Evolutionary conservation across 2,329 filamentous ascomycete species (phyloP).

Genomic region (Penicillium sp.): DNA sequence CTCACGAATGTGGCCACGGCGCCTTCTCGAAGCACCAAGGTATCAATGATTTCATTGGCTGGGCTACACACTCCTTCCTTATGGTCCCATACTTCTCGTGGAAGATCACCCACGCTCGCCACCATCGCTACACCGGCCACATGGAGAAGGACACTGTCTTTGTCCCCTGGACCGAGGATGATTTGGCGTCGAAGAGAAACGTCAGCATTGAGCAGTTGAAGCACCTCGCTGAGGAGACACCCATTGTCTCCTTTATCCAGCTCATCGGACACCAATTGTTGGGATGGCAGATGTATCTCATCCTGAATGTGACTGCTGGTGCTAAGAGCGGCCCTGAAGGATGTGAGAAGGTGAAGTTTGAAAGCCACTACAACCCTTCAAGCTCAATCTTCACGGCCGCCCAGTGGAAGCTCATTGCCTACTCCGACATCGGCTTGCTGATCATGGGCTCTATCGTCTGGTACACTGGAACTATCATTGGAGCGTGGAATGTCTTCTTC

Average conservation of each 20-base stretch:
- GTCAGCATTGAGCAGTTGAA: constrained; percentile 53
- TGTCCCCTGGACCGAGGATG: constrained; percentile 51
- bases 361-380: constrained; percentile 60
- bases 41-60: constrained; percentile 63
- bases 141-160: constrained; percentile 67
- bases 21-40: constrained; percentile 59
- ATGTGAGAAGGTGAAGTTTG: constrained; percentile 20
- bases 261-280: constrained; percentile 62
- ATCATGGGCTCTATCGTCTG: constrained; percentile 54
- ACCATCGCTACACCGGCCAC: constrained; percentile 67
- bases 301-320: constrained; percentile 58
- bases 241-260: constrained; percentile 54
- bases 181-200: constrained; percentile 39
- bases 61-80: constrained; percentile 63
- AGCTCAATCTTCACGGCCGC: constrained; percentile 59
- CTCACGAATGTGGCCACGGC: constrained; percentile 69
- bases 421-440: constrained; percentile 60
- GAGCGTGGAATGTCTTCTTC: constrained; percentile 55
- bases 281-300: constrained; percentile 63
- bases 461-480: constrained; percentile 53
- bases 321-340: constrained; percentile 44
- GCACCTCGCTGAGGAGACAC: constrained; percentile 57
- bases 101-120: constrained; percentile 68
- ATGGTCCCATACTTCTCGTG: constrained; percentile 71
- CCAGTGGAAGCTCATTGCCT: constrained; percentile 56